These are phyloP conservation scores for Groenewaldozyma sp. DNA, from an alignment of 1,139 yeast genomes.

Conservation along the genomic window DNA sequence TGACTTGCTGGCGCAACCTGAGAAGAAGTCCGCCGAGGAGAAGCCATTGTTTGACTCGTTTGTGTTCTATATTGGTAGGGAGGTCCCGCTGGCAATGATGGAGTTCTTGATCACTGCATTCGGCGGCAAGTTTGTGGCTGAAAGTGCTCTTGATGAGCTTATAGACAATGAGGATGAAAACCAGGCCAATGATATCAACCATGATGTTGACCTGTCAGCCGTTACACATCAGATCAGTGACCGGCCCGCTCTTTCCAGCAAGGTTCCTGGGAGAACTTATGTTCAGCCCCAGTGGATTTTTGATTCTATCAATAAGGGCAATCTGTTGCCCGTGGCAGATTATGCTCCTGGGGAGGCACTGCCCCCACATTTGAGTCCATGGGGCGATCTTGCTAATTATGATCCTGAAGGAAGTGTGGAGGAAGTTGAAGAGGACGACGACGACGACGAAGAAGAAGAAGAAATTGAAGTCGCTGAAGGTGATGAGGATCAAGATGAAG, in stretches of 20 bases:
- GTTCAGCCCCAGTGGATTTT: slow-evolving; percentile 98
- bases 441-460: slow-evolving; percentile 42
- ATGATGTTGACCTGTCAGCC: slow-evolving; percentile 41
- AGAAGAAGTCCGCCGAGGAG: slow-evolving; percentile 47
- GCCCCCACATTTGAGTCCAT: slow-evolving; percentile 96
- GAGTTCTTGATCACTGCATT: slow-evolving; percentile 82
- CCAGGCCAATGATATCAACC: slow-evolving; percentile 18
- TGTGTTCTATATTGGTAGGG: slow-evolving; percentile 85
- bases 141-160: slow-evolving; percentile 76
- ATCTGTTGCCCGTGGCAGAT: slow-evolving; percentile 62
- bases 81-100: slow-evolving; percentile 84
- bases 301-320: slow-evolving; percentile 76
- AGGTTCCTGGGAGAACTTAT: slow-evolving; percentile 86
- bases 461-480: slow-evolving; percentile 38
- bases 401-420: slow-evolving; percentile 52
- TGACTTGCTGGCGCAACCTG: slow-evolving; percentile 75
- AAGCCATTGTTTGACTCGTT: slow-evolving; percentile 63
- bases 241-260: slow-evolving; percentile 70
- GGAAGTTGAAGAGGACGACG: slow-evolving; percentile 37
- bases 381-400: slow-evolving; percentile 94
- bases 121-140: slow-evolving; percentile 83
- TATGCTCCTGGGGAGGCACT: slow-evolving; percentile 92
- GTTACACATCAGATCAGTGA: slow-evolving; percentile 93
- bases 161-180: slow-evolving; percentile 30
- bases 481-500: slow-evolving; percentile 37